A percentile compares a stretch with the other conserved stretches of the same genome.
Conservation (phyloP, 441 rosid genomes). For the Brassica balearica region DNA sequence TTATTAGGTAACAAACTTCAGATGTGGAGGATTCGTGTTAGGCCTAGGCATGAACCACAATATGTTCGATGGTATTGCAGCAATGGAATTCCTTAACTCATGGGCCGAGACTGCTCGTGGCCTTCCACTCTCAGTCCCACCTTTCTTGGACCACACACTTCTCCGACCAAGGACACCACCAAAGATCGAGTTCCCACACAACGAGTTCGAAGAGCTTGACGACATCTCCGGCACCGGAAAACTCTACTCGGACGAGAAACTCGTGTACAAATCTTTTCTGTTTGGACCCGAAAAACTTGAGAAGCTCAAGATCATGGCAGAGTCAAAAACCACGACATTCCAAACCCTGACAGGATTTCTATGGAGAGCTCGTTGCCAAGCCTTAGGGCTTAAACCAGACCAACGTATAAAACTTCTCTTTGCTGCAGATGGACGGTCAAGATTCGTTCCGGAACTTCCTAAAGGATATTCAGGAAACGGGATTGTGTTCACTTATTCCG, state of each 20-base stretch:
- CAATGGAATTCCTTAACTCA: slow-evolving; percentile 85
- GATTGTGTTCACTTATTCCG: slow-evolving; percentile 64
- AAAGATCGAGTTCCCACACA: slow-evolving; percentile 59
- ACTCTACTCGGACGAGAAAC: slow-evolving; percentile 63
- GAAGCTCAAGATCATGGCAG: slow-evolving; percentile 62
- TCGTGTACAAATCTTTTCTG: slow-evolving; percentile 66
- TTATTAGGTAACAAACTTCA: slow-evolving; percentile 77
- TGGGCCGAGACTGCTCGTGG: slow-evolving; percentile 85
- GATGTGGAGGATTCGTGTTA: slow-evolving; percentile 77
- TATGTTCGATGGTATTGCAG: slow-evolving; percentile 79
- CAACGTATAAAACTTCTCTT: slow-evolving; percentile 81
- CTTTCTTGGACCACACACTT: slow-evolving; percentile 65
- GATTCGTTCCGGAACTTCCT: slow-evolving; percentile 71
- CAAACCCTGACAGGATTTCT: slow-evolving; percentile 77
- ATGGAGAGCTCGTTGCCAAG: slow-evolving; percentile 78
- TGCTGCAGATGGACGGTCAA: slow-evolving; percentile 77
- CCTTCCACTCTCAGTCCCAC: slow-evolving; percentile 63
- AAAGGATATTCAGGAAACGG: slow-evolving; percentile 78
- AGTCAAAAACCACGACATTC: slow-evolving; percentile 64
- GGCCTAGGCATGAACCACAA: slow-evolving; percentile 86
- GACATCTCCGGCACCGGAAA: slow-evolving; percentile 63
- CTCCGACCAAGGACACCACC: slow-evolving; percentile 68
- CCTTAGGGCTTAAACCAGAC: slow-evolving; percentile 60
- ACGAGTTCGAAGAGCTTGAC: slow-evolving; percentile 71
- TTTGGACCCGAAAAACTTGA: slow-evolving; percentile 66